A percentile compares a stretch with the other conserved stretches of the same genome.
Conservation (phyloP, 2,329 filamentous ascomycete species). For the Westerdykella ornata region DNA sequence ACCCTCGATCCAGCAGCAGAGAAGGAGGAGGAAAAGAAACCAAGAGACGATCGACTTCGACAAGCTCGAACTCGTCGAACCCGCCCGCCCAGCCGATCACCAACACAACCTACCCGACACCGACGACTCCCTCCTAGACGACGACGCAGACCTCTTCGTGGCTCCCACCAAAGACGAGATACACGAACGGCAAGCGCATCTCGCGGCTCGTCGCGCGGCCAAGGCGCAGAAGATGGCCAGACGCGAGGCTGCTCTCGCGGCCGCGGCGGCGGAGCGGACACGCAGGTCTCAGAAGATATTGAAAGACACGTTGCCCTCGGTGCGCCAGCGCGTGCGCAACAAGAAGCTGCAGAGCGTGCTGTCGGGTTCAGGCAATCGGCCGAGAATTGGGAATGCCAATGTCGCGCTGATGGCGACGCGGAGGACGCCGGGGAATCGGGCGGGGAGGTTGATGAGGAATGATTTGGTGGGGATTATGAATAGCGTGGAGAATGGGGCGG, state of each 20-base stretch:
- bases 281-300: too few species aligned
- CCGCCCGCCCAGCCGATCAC: neutral
- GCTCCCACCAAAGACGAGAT: neutral
- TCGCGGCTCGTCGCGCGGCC: neutral
- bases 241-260: neutral
- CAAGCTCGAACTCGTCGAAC: neutral
- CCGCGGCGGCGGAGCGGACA: neutral
- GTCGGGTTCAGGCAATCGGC: too few species aligned
- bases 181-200: neutral
- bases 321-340: too few species aligned
- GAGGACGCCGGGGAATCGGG: slow-evolving; percentile 41
- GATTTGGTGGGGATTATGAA: too few species aligned
- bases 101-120: neutral
- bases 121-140: neutral
- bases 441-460: slow-evolving; percentile 56
- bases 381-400: too few species aligned
- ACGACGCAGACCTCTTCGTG: neutral
- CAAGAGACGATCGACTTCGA: neutral
- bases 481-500: slow-evolving; percentile 22
- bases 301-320: too few species aligned
- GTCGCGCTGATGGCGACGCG: too few species aligned
- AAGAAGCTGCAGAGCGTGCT: too few species aligned
- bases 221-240: neutral
- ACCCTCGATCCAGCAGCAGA: neutral
- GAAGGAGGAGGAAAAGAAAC: neutral